A percentile compares a stretch with the other conserved stretches of the same genome.
phyloP scores from a whole-genome alignment of 2,329 filamentous ascomycete genomes.

The Rhexocercosporidium sp. region DNA sequence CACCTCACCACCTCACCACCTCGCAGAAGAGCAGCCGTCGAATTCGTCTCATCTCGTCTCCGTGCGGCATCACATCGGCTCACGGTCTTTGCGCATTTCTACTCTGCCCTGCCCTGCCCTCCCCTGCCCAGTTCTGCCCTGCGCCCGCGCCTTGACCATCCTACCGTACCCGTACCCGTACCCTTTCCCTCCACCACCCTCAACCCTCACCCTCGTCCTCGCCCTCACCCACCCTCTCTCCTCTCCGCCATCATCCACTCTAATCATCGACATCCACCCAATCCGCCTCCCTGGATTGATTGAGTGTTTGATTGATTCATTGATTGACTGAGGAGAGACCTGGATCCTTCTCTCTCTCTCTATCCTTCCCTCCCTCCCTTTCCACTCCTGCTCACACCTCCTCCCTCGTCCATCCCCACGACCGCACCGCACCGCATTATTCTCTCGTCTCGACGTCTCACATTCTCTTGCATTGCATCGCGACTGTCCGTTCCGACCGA shows the following conservation, averaged over 20 bases:
- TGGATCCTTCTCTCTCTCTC: background rate
- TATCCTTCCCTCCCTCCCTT: conserved; percentile 3
- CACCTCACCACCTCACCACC: too few species aligned
- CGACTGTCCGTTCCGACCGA: background rate
- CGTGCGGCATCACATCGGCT: background rate
- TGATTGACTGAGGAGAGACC: too few species aligned
- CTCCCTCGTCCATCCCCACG: conserved; percentile 1
- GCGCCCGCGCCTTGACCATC: background rate
- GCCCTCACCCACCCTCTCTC: background rate
- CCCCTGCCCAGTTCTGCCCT: background rate
- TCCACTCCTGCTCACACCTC: conserved; percentile 6
- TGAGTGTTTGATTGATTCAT: too few species aligned
- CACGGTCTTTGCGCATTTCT: background rate
- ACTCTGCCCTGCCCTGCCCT: background rate
- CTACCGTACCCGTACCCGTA: background rate
- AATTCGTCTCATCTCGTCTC: background rate
- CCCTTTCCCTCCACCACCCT: background rate
- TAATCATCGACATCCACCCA: background rate
- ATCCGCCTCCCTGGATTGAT: conserved; percentile 1
- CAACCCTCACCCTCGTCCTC: background rate
- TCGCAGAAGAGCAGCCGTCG: background rate
- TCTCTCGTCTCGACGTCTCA: conserved; percentile 29
- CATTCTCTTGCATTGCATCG: conserved; percentile 34
- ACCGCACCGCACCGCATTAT: conserved; percentile 6
- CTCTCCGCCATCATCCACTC: background rate